These are phyloP conservation scores for Kurtzmaniella cleridarum DNA, from an alignment of 805 yeast genomes.

Conservation along the genomic window DNA sequence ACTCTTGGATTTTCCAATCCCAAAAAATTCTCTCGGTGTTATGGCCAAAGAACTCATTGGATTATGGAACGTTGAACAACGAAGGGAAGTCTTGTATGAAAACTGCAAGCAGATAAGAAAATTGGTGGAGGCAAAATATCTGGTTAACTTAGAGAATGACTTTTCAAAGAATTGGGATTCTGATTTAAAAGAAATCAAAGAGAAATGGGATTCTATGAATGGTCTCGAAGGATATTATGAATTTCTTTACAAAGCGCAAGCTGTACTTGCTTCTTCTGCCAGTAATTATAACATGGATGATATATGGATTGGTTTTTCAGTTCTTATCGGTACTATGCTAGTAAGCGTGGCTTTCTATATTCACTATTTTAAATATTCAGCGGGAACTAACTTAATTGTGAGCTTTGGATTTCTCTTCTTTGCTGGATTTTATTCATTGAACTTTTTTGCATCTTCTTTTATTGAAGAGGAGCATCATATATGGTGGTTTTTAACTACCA, in stretches of 20 bases:
- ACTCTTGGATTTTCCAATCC: slow-evolving; percentile 60
- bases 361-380: slow-evolving; percentile 8
- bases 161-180: neutral
- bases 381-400: slow-evolving; percentile 10
- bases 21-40: slow-evolving; percentile 70
- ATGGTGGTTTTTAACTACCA: slow-evolving; percentile 65
- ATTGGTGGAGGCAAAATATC: slow-evolving; percentile 38
- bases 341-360: slow-evolving; percentile 19
- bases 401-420: slow-evolving; percentile 27
- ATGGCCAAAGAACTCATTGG: slow-evolving; percentile 53
- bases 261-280: slow-evolving; percentile 49
- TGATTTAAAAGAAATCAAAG: slow-evolving; percentile 7
- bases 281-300: slow-evolving; percentile 64
- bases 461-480: slow-evolving; percentile 95
- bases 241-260: slow-evolving; percentile 46
- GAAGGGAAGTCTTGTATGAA: slow-evolving; percentile 37
- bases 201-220: slow-evolving; percentile 9
- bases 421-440: slow-evolving; percentile 47
- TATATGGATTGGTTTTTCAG: slow-evolving; percentile 31
- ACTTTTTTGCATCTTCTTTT: slow-evolving; percentile 73
- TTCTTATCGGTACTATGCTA: slow-evolving; percentile 21
- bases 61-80: slow-evolving; percentile 40
- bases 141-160: slow-evolving; percentile 8
- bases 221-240: slow-evolving; percentile 7
- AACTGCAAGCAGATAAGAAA: slow-evolving; percentile 55